phyloP scores from a whole-genome alignment of 1,284 basidiomycete genomes.

The Taiwanofungus camphoratus region DNA sequence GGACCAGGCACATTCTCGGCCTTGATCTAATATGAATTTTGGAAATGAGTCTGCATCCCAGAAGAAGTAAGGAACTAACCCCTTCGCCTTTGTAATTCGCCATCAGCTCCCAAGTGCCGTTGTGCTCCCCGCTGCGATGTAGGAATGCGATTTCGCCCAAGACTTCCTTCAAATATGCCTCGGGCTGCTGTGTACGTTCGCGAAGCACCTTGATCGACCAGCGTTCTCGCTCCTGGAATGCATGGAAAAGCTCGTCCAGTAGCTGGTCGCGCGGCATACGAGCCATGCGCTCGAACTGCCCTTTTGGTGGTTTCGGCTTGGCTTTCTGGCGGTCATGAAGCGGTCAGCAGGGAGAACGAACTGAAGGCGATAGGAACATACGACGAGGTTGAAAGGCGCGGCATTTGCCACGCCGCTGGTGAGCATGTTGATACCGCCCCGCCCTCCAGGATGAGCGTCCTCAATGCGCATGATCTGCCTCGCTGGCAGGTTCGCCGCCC shows the following conservation, averaged over 20 bases:
- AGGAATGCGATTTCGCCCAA: constrained; percentile 77
- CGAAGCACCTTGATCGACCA: constrained; percentile 83
- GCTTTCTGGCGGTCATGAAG: constrained; percentile 38
- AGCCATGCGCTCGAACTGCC: constrained; percentile 81
- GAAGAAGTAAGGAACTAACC: constrained; percentile 32
- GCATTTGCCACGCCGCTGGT: constrained; percentile 32
- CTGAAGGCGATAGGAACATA: constrained; percentile 31
- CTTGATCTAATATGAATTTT: constrained; percentile 38
- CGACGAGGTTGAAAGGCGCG: constrained; percentile 52
- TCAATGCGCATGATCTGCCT: constrained; percentile 59
- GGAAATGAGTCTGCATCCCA: no score
- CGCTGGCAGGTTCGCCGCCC: constrained; percentile 54
- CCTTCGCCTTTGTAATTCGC: constrained; percentile 57
- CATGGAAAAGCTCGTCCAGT: constrained; percentile 76
- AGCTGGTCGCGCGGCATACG: constrained; percentile 88
- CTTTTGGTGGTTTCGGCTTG: constrained; percentile 61
- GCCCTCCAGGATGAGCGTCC: constrained; percentile 49
- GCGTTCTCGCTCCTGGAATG: constrained; percentile 75
- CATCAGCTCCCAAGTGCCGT: constrained; percentile 66
- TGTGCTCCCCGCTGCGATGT: constrained; percentile 75
- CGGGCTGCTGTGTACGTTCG: constrained; percentile 85
- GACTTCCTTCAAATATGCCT: constrained; percentile 86
- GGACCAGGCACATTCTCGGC: constrained; percentile 47
- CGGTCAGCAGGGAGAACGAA: not conserved
- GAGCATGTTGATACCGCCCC: constrained; percentile 62